phyloP scores from a whole-genome alignment of 2,329 filamentous ascomycete species.

The Gnomoniopsis smithogilvyi region DNA sequence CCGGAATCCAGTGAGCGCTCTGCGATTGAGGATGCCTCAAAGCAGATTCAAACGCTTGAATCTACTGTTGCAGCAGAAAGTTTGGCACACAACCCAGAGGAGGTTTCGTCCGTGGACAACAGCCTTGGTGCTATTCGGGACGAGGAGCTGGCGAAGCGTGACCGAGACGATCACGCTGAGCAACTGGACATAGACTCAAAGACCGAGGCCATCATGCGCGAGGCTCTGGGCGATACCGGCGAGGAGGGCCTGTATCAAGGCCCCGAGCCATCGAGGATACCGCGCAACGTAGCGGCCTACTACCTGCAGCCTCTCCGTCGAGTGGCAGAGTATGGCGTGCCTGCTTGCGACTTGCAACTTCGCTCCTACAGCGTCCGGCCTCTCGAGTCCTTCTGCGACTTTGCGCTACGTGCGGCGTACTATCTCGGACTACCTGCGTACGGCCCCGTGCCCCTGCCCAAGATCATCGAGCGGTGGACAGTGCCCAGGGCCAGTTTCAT shows the following conservation, averaged over 20 bases:
- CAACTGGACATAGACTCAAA: not conserved
- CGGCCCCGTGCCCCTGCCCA: slow-evolving; percentile 81
- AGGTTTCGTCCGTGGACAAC: not conserved
- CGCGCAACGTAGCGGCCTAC: slow-evolving; percentile 78
- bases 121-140: not conserved
- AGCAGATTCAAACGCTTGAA: not conserved
- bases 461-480: slow-evolving; percentile 90
- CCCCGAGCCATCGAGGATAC: slow-evolving; percentile 49
- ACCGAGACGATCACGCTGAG: not conserved
- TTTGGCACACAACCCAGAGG: not conserved
- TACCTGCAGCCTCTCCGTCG: slow-evolving; percentile 83
- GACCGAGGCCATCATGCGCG: not conserved
- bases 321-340: slow-evolving; percentile 70
- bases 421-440: slow-evolving; percentile 84
- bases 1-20: not conserved
- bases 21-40: not conserved
- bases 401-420: slow-evolving; percentile 90
- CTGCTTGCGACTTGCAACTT: slow-evolving; percentile 86
- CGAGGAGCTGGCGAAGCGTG: not conserved
- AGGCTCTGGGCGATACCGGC: not conserved
- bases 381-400: slow-evolving; percentile 92
- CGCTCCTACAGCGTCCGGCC: slow-evolving; percentile 89
- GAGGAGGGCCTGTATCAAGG: not conserved
- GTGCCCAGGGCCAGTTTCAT: slow-evolving; percentile 87
- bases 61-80: not conserved